Evolutionary conservation across 495 filamentous ascomycete species (phyloP), one percentile per base, ranked within the genome.

Genomic region (Lophiostoma macrostomum): DNA sequence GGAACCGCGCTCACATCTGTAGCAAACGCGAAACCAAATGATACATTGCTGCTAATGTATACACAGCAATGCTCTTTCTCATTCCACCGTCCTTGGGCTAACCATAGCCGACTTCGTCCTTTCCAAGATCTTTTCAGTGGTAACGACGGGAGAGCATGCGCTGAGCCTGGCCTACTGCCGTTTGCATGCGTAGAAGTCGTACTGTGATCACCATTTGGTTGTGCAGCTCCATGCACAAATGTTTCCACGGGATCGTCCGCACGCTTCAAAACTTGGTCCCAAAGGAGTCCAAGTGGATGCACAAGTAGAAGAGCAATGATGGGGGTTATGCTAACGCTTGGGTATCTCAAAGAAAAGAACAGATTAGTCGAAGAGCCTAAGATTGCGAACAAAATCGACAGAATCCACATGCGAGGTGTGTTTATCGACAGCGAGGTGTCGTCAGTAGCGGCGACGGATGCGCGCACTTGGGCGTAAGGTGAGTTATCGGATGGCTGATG

Each of bases 21-120:
- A 36, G 84, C 84, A 69, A 91, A 91, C 20, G 87, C 87, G 71
- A 91, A 91, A 0, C 87, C 88, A 63, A 91, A 91, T n/a, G 87
- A 88, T 23, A 91, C 86, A 67, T 91, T 91, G 69, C 88, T 91
- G 73, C 83, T 87, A 59, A 91, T 87, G 60, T 90, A 91, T 47
- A 91, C 85, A 67, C 87, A 91, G 43, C 80, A 84, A 69, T 91
- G 87, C 66, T 91, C 87, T 65, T 91, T 91, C 60, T 87, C 82
- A 64, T 91, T 91, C 87, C 87, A 91, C 27, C 72, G 76, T 3
- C 87, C 87, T 59, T 90, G 88, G 11, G 82, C 84, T 11, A 91
- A 72, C 87, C 87, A 91, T 4, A 86, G 71, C 40, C 85, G 80
- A 14, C 82, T 40, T 13, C 74, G 69, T 36, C 71, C 68, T 12